phyloP scores from a whole-genome alignment of 2,329 filamentous ascomycete genomes.

The Reticulascus tulasneorum region DNA sequence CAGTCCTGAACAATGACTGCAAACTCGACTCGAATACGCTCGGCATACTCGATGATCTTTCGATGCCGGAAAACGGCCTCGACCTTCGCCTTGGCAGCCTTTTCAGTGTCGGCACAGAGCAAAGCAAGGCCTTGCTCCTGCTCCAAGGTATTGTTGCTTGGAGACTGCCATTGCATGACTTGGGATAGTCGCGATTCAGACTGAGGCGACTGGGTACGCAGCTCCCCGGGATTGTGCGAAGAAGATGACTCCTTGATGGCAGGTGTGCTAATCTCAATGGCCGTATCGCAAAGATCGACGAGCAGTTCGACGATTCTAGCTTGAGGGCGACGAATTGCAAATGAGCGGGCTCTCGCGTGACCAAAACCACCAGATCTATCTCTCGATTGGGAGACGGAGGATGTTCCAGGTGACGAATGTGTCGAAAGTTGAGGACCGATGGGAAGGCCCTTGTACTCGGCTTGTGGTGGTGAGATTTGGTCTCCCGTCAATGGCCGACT shows the following conservation, averaged over 20 bases:
- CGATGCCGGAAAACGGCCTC: constrained; percentile 90
- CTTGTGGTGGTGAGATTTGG: constrained; percentile 47
- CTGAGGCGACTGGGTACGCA: constrained; percentile 90
- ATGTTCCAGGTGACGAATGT: constrained; percentile 67
- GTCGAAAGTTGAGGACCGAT: constrained; percentile 74
- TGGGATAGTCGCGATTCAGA: constrained; percentile 94
- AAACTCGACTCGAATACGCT: constrained; percentile 92
- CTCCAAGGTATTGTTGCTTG: constrained; percentile 83
- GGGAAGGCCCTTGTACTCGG: constrained; percentile 82
- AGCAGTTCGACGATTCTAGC: constrained; percentile 92
- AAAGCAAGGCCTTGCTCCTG: constrained; percentile 87
- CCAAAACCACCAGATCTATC: constrained; percentile 71
- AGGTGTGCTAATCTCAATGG: constrained; percentile 90
- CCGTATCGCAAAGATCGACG: constrained; percentile 91
- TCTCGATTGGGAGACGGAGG: constrained; percentile 67
- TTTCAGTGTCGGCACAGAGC: constrained; percentile 87
- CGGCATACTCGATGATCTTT: constrained; percentile 90
- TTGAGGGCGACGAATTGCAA: constrained; percentile 84
- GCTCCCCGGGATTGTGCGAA: constrained; percentile 64
- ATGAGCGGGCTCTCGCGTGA: constrained; percentile 80
- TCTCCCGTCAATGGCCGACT: constrained; percentile 60
- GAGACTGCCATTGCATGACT: constrained; percentile 94
- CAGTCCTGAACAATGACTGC: constrained; percentile 91
- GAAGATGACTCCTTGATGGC: constrained; percentile 85
- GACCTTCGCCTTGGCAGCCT: constrained; percentile 79